A percentile compares a stretch with the other conserved stretches of the same genome.
phyloP scores from a whole-genome alignment of 2,329 filamentous ascomycete genomes.

The Aspergillus texensis region DNA sequence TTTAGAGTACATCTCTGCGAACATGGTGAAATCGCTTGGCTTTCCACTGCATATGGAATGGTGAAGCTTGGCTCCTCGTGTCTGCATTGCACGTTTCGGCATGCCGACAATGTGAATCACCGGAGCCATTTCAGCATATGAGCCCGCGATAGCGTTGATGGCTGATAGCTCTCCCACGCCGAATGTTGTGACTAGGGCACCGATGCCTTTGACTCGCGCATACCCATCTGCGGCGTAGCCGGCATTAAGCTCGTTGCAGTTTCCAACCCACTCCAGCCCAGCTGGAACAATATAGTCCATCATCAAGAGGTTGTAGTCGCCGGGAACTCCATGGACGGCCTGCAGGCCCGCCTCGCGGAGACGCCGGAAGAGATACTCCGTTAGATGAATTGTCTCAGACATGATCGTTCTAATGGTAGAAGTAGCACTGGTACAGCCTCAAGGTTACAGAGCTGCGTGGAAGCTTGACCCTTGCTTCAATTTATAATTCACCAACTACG shows the following conservation, averaged over 20 bases:
- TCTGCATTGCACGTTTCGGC: slow-evolving; percentile 49
- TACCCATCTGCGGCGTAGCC: slow-evolving; percentile 48
- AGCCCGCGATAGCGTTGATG: slow-evolving; percentile 72
- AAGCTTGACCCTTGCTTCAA: background rate
- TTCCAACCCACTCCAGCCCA: slow-evolving; percentile 58
- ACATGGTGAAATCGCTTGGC: slow-evolving; percentile 8
- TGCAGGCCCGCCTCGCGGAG: slow-evolving; percentile 43
- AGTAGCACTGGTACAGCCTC: background rate
- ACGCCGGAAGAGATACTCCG: slow-evolving; percentile 42
- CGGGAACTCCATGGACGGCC: slow-evolving; percentile 48
- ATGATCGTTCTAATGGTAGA: background rate
- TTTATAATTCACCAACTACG: background rate
- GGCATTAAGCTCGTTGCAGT: slow-evolving; percentile 62
- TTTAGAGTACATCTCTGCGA: slow-evolving; percentile 17
- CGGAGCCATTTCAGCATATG: slow-evolving; percentile 72
- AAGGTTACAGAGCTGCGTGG: background rate
- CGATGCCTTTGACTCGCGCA: slow-evolving; percentile 30
- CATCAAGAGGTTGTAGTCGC: slow-evolving; percentile 49
- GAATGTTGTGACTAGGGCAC: slow-evolving; percentile 31
- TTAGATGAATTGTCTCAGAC: background rate
- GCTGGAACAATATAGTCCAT: slow-evolving; percentile 54
- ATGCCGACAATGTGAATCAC: slow-evolving; percentile 66
- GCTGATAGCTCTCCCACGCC: slow-evolving; percentile 70
- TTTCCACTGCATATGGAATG: slow-evolving; percentile 59
- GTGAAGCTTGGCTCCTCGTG: slow-evolving; percentile 54